Base-by-base conservation (phyloP, 2,329 filamentous ascomycete species). In the Triangularia verruculosa region DNA sequence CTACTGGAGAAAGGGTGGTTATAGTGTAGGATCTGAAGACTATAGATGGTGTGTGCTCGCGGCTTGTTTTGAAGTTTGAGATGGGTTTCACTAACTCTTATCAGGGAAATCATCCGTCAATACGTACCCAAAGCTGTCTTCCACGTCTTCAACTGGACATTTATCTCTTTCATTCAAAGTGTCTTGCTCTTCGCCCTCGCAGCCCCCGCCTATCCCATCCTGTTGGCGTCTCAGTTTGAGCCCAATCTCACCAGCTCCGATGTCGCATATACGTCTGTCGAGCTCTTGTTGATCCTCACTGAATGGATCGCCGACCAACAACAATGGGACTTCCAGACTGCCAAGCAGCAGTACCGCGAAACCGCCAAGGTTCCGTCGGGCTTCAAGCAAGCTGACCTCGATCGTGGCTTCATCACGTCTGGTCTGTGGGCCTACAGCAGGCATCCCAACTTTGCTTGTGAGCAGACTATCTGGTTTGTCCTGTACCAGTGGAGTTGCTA, bases 1-100 rank as follows among this genome's bases (percentile, higher is more conserved):
- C 78, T 99, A 97, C 79, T 97, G 91, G 89, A 89, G 95, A 64
- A 96, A 92, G 76, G 95, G 95, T 43, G 95, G 95, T 24, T 99
- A 99, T 75, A 80, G 83, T 15, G 82, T 93, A 67, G 94, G 95
- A 39, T 93, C 90, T 15, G 94, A 99, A 77, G 95, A 99, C 76
- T 99, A 99, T 76, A 86, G 95, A 78, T 99, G 95, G 88, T 82
- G 70, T 58, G 74, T 70, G 27, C 53, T 1, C n/a, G 4, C 12
- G 22, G 27, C n/a, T 47, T n/a, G 6, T 47, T 47, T 47, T 6
- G 7, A 8, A 5, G 7, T 47, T 20, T 2, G 4, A 20, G 1
- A 47, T 20, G 3, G 15, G 13, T 51, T 28, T 64, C 57, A 65
- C 72, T 76, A 60, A 75, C 60, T 20, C 13, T 54, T 20, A 15